These are phyloP conservation scores for Stagonosporopsis cucurbitacearum DNA, from an alignment of 2,329 filamentous ascomycete genomes.

Conservation along the genomic window DNA sequence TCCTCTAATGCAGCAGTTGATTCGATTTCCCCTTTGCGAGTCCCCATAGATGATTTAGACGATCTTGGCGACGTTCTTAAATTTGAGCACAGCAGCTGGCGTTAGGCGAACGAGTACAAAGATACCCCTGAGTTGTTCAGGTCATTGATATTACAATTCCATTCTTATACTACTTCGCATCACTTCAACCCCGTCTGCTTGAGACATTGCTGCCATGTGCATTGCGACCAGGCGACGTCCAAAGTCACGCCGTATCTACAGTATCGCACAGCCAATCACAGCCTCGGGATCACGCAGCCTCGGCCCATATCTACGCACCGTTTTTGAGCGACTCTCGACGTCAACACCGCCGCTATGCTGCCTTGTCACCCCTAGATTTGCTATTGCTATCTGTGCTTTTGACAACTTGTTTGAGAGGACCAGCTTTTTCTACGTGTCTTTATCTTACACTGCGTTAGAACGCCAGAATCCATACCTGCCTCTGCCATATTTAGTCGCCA, in stretches of 20 bases:
- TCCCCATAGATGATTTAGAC: background rate
- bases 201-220: background rate
- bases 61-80: slow-evolving; percentile 2
- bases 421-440: background rate
- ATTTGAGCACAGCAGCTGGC: slow-evolving; percentile 10
- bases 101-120: slow-evolving; percentile 20
- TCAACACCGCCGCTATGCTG: slow-evolving; percentile 7
- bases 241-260: slow-evolving; percentile 1
- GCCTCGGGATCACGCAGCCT: background rate
- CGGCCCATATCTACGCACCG: slow-evolving; percentile 8
- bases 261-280: slow-evolving; percentile 12
- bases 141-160: slow-evolving; percentile 2
- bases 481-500: slow-evolving; percentile 1
- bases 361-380: background rate
- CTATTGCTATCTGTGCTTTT: background rate
- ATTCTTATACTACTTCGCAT: background rate
- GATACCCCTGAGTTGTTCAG: slow-evolving; percentile 22
- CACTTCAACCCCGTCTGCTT: background rate
- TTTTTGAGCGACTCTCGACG: slow-evolving; percentile 13
- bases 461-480: background rate
- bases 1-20: background rate
- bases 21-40: background rate
- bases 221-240: too few relatives aligned
- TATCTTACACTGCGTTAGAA: background rate
- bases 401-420: background rate